These are phyloP conservation scores for Boletus vermiculosoides DNA, from an alignment of 768 basidiomycete genomes.

Conservation along the genomic window DNA sequence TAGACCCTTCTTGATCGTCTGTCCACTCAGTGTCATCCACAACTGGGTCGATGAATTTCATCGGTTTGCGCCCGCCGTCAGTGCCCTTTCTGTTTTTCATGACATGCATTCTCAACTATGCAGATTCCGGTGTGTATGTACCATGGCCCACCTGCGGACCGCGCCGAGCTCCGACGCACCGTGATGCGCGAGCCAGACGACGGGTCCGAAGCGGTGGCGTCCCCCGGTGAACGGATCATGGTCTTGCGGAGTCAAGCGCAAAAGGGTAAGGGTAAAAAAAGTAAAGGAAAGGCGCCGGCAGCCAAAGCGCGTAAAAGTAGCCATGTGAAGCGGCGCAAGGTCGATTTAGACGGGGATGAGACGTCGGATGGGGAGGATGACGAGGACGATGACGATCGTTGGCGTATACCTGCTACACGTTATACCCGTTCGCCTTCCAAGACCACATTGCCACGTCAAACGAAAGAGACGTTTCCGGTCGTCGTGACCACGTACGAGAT, in stretches of 20 bases:
- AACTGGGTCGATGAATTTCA: conserved; percentile 88
- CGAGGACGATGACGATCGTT: conserved; percentile 7
- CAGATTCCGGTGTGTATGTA: conserved; percentile 90
- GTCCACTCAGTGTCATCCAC: conserved; percentile 89
- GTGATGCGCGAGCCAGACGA: conserved; percentile 44
- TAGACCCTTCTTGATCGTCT: conserved; percentile 83
- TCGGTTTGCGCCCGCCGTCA: conserved; percentile 77
- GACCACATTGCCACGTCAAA: conserved; percentile 12
- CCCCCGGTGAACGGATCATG: conserved; percentile 25
- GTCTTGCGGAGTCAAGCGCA: conserved; percentile 18
- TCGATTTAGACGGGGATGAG: conserved; percentile 4
- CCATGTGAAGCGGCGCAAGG: conserved; percentile 24
- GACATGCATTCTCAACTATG: not conserved
- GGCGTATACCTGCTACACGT: conserved; percentile 19
- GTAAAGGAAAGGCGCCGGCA: conserved; percentile 12
- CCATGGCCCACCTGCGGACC: conserved; percentile 79
- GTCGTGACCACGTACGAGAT: conserved; percentile 92
- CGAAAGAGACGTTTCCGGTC: conserved; percentile 61
- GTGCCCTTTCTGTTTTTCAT: conserved; percentile 18
- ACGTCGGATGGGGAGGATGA: conserved; percentile 16
- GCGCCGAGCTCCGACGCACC: conserved; percentile 72
- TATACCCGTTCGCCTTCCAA: conserved; percentile 14
- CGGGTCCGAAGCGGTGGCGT: conserved; percentile 20
- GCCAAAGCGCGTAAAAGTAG: conserved; percentile 7
- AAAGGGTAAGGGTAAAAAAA: conserved; percentile 21